Conservation (phyloP, 768 basidiomycete genomes). For the Tylopilus intermedius region DNA sequence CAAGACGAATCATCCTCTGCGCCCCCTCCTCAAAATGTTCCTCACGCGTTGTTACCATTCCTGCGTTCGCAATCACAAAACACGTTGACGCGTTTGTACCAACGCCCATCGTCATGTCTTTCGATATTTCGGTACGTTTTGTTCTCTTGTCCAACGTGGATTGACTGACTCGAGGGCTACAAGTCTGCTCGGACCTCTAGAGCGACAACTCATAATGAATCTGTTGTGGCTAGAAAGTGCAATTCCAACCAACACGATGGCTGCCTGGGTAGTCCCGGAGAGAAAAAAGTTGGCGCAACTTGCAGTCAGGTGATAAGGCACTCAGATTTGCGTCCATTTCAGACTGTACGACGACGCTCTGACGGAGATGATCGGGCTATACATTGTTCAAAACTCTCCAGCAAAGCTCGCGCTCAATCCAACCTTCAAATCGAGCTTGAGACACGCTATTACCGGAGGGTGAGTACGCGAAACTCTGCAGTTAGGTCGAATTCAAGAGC, state of each 20-base stretch:
- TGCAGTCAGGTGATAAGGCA: background rate
- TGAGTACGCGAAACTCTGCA: slow-evolving; percentile 34
- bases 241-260: slow-evolving; percentile 62
- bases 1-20: slow-evolving; percentile 14
- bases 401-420: slow-evolving; percentile 65
- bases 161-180: slow-evolving; percentile 4
- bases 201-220: slow-evolving; percentile 84
- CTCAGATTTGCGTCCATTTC: slow-evolving; percentile 8
- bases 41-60: slow-evolving; percentile 74
- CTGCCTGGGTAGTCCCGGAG: slow-evolving; percentile 71
- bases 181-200: slow-evolving; percentile 72
- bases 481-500: slow-evolving; percentile 5
- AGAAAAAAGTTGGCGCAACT: slow-evolving; percentile 54
- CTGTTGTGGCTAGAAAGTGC: slow-evolving; percentile 82
- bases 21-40: slow-evolving; percentile 24
- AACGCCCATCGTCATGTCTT: slow-evolving; percentile 82
- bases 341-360: slow-evolving; percentile 74
- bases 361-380: slow-evolving; percentile 55
- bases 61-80: slow-evolving; percentile 76
- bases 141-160: background rate
- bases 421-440: slow-evolving; percentile 73
- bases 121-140: slow-evolving; percentile 74
- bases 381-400: slow-evolving; percentile 59
- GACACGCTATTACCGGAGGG: slow-evolving; percentile 88
- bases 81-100: slow-evolving; percentile 73